A percentile compares a stretch with the other conserved stretches of the same genome.
Evolutionary conservation across 2,329 filamentous ascomycete genomes (phyloP).

Genomic region (Fusarium proliferatum): DNA sequence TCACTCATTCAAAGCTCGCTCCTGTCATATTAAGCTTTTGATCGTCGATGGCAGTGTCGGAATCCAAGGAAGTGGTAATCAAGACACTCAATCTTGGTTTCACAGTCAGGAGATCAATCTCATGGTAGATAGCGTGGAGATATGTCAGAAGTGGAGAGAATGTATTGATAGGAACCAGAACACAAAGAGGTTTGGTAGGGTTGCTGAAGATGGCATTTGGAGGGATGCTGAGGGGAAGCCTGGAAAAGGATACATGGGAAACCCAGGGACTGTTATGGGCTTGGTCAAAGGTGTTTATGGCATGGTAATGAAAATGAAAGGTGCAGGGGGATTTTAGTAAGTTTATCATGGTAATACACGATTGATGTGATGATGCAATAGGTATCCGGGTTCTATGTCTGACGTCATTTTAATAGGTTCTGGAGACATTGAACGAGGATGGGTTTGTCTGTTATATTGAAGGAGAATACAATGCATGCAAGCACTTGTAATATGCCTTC

Average conservation of each 20-base stretch:
- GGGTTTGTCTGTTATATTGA: neutral
- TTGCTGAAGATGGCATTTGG: slow-evolving; percentile 35
- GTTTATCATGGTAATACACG: neutral
- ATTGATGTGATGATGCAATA: too few relatives aligned
- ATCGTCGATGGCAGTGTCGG: slow-evolving; percentile 76
- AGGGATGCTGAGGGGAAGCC: slow-evolving; percentile 26
- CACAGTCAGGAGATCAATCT: slow-evolving; percentile 83
- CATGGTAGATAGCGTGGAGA: slow-evolving; percentile 72
- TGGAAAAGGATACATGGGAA: slow-evolving; percentile 31
- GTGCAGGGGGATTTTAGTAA: neutral
- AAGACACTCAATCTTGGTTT: slow-evolving; percentile 84
- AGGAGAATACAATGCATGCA: too few relatives aligned
- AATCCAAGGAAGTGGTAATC: slow-evolving; percentile 80
- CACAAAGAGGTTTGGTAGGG: slow-evolving; percentile 66
- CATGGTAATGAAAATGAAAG: slow-evolving; percentile 32
- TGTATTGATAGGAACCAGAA: slow-evolving; percentile 74
- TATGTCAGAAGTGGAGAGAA: slow-evolving; percentile 73
- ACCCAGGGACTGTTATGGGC: slow-evolving; percentile 22
- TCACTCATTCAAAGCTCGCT: slow-evolving; percentile 72
- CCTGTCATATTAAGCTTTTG: slow-evolving; percentile 82
- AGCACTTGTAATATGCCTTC: accelerated
- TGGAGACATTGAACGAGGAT: neutral
- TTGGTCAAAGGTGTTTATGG: slow-evolving; percentile 27
- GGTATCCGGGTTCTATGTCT: too few relatives aligned
- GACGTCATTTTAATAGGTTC: neutral